Evolutionary conservation across 495 filamentous ascomycete species (phyloP).

Genomic region (Penicillium parvum): DNA sequence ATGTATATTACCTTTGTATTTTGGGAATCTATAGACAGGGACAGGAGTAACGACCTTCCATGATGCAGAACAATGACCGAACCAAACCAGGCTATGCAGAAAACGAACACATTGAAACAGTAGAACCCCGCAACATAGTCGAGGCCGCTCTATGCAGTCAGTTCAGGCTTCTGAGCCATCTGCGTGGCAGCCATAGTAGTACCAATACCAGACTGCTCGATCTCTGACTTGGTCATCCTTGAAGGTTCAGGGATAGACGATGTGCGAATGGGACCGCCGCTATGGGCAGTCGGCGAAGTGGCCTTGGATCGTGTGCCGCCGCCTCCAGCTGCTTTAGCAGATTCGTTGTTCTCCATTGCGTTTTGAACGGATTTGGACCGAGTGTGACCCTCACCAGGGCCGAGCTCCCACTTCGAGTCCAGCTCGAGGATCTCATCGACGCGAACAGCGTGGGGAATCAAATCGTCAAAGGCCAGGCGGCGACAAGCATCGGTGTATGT

Average conservation of each 20-base stretch:
- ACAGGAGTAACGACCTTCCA: conserved; percentile 6
- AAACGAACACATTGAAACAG: conserved; percentile 1
- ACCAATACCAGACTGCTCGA: conserved; percentile 14
- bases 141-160: conserved; percentile 18
- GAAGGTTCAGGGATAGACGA: conserved; percentile 30
- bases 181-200: conserved; percentile 19
- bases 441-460: conserved; percentile 53
- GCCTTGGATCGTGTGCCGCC: conserved; percentile 29
- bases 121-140: background rate
- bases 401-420: conserved; percentile 35
- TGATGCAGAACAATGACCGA: conserved; percentile 14
- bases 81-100: conserved; percentile 25
- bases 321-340: conserved; percentile 42
- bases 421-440: conserved; percentile 63
- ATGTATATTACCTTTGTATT: conserved; percentile 14
- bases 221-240: conserved; percentile 17
- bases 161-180: conserved; percentile 21
- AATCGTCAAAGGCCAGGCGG: conserved; percentile 55
- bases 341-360: conserved; percentile 47
- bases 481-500: conserved; percentile 62
- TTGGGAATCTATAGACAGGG: conserved; percentile 16
- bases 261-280: conserved; percentile 40
- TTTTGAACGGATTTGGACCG: conserved; percentile 47
- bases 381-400: conserved; percentile 25
- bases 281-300: conserved; percentile 17